These are phyloP conservation scores for Puya raimondii DNA, from an alignment of 176 grass and related monocot species.

Conservation along the genomic window DNA sequence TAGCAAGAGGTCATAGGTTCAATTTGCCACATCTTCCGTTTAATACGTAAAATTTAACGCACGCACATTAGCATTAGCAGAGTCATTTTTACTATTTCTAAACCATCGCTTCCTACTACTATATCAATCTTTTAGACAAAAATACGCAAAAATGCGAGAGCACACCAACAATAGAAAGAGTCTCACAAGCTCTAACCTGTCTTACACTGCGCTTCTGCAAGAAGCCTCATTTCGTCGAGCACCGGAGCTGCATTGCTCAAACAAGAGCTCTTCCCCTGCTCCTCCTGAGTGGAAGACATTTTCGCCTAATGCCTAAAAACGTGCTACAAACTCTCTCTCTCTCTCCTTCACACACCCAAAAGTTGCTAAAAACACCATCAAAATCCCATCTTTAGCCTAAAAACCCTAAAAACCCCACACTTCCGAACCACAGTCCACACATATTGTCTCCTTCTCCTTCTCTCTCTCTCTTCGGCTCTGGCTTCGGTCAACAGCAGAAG, in stretches of 20 bases:
- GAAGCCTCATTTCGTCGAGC: conserved; percentile 96
- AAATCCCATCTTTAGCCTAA: not conserved
- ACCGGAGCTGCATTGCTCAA: conserved; percentile 57
- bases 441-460: not conserved
- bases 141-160: not conserved
- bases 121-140: no score
- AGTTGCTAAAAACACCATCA: not conserved
- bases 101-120: no score
- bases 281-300: conserved; percentile 56
- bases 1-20: no score
- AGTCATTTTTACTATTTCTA: no score
- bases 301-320: conserved; percentile 2
- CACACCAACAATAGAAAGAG: conserved; percentile 5
- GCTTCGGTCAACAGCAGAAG: conserved; percentile 3
- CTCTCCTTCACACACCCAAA: no score
- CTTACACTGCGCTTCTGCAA: conserved; percentile 64
- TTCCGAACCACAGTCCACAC: not conserved
- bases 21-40: no score
- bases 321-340: not conserved
- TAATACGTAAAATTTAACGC: no score
- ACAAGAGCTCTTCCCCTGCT: conserved; percentile 37
- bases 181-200: conserved; percentile 1
- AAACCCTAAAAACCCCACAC: conserved; percentile 1
- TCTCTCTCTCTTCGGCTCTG: not conserved
- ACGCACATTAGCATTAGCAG: no score